Evolutionary conservation across 345 rosid genomes (phyloP).

Genomic region (Camelina neglecta): DNA sequence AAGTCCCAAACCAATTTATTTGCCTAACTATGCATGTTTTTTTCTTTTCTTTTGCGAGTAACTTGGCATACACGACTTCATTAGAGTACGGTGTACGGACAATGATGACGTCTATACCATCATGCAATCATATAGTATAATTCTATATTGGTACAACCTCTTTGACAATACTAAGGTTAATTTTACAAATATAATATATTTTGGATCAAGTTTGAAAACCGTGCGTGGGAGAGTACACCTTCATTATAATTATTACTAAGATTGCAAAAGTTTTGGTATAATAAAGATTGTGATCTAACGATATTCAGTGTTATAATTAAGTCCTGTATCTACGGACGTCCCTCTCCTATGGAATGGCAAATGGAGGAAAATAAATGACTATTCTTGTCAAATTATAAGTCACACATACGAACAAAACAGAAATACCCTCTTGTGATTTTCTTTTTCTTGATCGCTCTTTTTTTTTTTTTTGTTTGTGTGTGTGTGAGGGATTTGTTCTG

Average conservation of each 20-base stretch:
- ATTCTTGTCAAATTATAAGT: conserved; percentile 48
- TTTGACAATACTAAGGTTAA: conserved; percentile 5
- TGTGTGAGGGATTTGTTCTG: conserved; percentile 23
- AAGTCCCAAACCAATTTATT: not conserved
- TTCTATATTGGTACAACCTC: conserved; percentile 1
- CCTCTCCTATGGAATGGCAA: conserved; percentile 43
- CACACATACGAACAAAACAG: conserved; percentile 34
- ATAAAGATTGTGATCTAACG: conserved; percentile 24
- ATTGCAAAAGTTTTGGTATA: conserved; percentile 2
- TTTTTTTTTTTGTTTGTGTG: conserved; percentile 8
- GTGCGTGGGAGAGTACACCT: not conserved
- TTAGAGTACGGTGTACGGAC: not conserved
- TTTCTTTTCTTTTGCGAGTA: not conserved
- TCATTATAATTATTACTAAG: not conserved
- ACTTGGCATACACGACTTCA: not conserved
- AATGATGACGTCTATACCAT: not conserved
- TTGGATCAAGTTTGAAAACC: not conserved
- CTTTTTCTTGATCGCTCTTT: conserved; percentile 26
- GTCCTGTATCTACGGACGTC: conserved; percentile 45
- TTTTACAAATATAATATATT: not conserved
- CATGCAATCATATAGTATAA: not conserved
- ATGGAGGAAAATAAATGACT: conserved; percentile 26
- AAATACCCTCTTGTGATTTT: conserved; percentile 26
- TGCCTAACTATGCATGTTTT: not conserved
- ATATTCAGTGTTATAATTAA: conserved; percentile 9